Base-by-base conservation (phyloP, 768 basidiomycete species). In the Leucosporidium yakuticum region DNA sequence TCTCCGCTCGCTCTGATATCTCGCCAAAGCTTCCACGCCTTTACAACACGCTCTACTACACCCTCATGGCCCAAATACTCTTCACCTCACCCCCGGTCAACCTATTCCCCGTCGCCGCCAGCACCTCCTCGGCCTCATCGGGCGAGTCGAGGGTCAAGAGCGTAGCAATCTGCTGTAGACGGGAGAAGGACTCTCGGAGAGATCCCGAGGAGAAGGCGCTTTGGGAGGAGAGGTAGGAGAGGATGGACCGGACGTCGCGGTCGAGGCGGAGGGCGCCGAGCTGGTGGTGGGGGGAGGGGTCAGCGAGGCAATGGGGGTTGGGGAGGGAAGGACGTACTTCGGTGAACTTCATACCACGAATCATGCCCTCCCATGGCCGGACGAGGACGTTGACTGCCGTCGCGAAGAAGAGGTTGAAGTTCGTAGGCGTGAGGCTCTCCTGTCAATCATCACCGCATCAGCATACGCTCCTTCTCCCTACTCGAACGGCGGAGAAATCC, bases 201-300 rank as follows among this genome's bases (percentile, higher is more conserved):
- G 70, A 72, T 23, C 89, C 86, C 64, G 94, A 91, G 14, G 93
- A 91, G 78, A 91, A 93, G 7, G 85, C 83, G 8, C 90, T 92
- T 77, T 96, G 96, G 4, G 89, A 86, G 1, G 89, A 87, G 19
- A 99, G 83, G 79, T 88, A 93, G 3, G 87, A 82, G 29, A 85
- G 86, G 70, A 97, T 84, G 6, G 90, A 85, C 31, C 95, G 84
- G 55, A 98, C 81, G 77, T 99, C 95, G 23, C 88, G 85, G 75
- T 99, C 96, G 77, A 96, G 94, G 21, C 93, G 88, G 68, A 99
- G 88, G 5, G 93, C 95, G 31, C 96, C 96, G 67, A 98, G 84
- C 94, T 98, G 73, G 21, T 63, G 27, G 31, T 21, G 36, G 17
- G 39, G 39, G 39, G 39, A 36, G 34, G 31, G n/a, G 53, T 55